A percentile compares a stretch with the other conserved stretches of the same genome.
Evolutionary conservation across 768 basidiomycete genomes (phyloP).

Genomic region (Pulveroboletus sp.): DNA sequence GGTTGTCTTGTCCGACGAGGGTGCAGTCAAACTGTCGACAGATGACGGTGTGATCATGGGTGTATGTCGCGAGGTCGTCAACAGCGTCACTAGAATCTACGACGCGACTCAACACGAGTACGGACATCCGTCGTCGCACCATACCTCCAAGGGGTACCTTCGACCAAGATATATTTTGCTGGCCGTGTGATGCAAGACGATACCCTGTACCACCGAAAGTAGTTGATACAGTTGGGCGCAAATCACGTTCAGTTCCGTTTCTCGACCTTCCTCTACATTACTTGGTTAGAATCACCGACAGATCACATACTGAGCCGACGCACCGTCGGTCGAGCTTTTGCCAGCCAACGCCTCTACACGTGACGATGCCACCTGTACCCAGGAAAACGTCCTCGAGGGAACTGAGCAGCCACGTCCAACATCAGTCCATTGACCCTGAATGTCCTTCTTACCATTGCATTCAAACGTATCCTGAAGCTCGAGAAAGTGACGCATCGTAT

Average conservation of each 20-base stretch:
- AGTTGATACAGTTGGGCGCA: slow-evolving; percentile 52
- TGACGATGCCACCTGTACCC: slow-evolving; percentile 50
- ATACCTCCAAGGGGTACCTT: slow-evolving; percentile 62
- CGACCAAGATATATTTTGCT: slow-evolving; percentile 72
- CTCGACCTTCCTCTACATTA: slow-evolving; percentile 37
- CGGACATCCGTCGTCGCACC: background rate
- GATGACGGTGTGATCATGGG: slow-evolving; percentile 26
- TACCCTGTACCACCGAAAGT: slow-evolving; percentile 72
- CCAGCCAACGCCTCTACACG: slow-evolving; percentile 47
- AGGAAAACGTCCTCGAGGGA: slow-evolving; percentile 57
- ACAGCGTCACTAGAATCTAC: slow-evolving; percentile 67
- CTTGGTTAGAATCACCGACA: slow-evolving; percentile 1
- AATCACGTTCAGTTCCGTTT: slow-evolving; percentile 44
- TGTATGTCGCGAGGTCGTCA: slow-evolving; percentile 67
- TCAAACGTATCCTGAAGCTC: slow-evolving; percentile 76
- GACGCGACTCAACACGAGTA: slow-evolving; percentile 4
- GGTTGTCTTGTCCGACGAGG: slow-evolving; percentile 21
- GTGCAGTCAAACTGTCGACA: background rate
- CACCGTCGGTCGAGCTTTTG: slow-evolving; percentile 43
- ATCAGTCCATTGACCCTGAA: background rate
- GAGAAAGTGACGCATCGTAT: slow-evolving; percentile 50
- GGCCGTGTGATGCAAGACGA: slow-evolving; percentile 59
- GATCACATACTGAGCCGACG: slow-evolving; percentile 8
- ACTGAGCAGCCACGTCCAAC: slow-evolving; percentile 40
- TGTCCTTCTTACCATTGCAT: slow-evolving; percentile 64